Evolutionary conservation across 495 filamentous ascomycete species (phyloP).

Genomic region (Tuber brumale): DNA sequence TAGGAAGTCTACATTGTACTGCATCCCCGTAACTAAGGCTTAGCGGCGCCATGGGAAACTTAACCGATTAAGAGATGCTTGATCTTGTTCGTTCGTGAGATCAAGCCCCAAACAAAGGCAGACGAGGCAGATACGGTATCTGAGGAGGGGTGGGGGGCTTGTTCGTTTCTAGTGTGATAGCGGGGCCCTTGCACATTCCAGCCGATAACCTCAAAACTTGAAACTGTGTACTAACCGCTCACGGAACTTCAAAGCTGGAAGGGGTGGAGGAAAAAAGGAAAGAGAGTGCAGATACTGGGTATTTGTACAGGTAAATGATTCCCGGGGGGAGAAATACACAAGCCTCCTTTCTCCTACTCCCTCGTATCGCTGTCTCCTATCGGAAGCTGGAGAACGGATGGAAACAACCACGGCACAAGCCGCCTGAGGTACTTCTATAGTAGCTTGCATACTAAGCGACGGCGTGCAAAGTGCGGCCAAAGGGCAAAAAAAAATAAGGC

Average conservation of each 20-base stretch:
- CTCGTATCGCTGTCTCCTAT: background rate
- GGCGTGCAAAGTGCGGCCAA: constrained; percentile 1
- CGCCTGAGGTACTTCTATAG: background rate
- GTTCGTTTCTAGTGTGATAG: background rate
- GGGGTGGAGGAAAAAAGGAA: background rate
- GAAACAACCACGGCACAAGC: background rate
- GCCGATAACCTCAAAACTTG: background rate
- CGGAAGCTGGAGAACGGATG: background rate
- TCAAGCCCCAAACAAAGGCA: constrained; percentile 3
- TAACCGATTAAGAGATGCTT: background rate
- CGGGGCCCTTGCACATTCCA: background rate
- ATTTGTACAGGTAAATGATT: background rate
- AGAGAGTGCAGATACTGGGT: background rate
- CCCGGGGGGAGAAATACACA: background rate
- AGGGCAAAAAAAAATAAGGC: background rate
- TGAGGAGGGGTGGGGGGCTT: background rate
- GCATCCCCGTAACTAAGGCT: background rate
- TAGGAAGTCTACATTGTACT: background rate
- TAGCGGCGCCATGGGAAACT: background rate
- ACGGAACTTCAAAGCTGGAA: background rate
- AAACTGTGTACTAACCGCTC: background rate
- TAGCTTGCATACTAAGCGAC: background rate
- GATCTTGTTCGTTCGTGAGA: background rate
- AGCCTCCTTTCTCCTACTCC: background rate
- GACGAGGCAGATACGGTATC: background rate